A percentile compares a stretch with the other conserved stretches of the same genome.
phyloP scores from a whole-genome alignment of 768 basidiomycete genomes.

The Lactifluus subvellereus region DNA sequence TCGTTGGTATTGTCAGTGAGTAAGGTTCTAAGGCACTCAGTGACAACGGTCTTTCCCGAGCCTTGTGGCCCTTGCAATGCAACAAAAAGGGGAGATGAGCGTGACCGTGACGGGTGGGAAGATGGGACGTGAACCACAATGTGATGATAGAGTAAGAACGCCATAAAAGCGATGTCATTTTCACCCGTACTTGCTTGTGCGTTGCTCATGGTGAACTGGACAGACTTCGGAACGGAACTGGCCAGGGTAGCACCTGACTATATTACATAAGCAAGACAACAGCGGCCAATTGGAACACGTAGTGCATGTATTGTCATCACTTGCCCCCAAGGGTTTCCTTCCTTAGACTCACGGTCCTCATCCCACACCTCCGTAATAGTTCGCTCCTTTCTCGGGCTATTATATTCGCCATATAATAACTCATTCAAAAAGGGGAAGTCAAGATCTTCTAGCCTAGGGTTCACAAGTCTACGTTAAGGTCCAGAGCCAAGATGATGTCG shows the following conservation, averaged over 20 bases:
- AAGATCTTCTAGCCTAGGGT: background rate
- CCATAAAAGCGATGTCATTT: conserved; percentile 2
- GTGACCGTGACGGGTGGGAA: conserved; percentile 22
- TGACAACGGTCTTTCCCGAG: conserved; percentile 83
- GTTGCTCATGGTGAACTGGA: background rate
- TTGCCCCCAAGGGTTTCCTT: too few species aligned
- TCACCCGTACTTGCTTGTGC: background rate
- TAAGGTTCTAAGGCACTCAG: conserved; percentile 44
- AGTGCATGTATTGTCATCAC: background rate
- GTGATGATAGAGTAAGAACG: conserved; percentile 37
- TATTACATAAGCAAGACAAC: conserved; percentile 1
- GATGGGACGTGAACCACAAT: conserved; percentile 34
- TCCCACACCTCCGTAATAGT: background rate
- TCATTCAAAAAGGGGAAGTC: background rate
- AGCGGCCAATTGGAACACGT: too few species aligned
- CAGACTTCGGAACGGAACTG: too few species aligned
- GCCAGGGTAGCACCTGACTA: background rate
- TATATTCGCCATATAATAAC: conserved; percentile 7
- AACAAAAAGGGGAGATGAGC: conserved; percentile 62
- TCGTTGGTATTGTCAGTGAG: conserved; percentile 29
- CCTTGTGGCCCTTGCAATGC: conserved; percentile 93
- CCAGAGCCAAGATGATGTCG: conserved; percentile 21
- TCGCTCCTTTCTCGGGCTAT: background rate
- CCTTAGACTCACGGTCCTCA: background rate
- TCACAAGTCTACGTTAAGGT: background rate